Conservation (phyloP, 2,329 filamentous ascomycete genomes). For the Fusarium sp. region DNA sequence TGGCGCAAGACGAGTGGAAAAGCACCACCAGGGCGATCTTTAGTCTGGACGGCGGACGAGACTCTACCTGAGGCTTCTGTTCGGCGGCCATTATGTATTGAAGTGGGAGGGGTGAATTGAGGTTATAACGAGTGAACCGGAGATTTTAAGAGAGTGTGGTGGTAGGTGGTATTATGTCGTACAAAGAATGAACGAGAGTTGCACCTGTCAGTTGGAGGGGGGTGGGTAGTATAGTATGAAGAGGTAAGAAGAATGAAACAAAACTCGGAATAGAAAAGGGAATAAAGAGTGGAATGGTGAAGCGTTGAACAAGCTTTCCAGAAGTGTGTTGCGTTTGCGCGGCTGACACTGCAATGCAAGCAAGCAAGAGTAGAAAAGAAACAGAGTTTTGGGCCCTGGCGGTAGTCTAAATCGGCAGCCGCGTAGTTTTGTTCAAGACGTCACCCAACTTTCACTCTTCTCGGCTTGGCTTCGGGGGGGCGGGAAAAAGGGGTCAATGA, state of each 20-base stretch:
- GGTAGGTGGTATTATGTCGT: not conserved
- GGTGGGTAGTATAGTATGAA: not conserved
- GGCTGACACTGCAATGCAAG: not conserved
- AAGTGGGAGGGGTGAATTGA: conserved; percentile 7
- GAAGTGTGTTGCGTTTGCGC: not conserved
- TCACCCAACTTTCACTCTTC: not conserved
- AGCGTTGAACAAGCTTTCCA: not conserved
- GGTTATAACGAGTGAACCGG: conserved; percentile 12
- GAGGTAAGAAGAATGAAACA: not conserved
- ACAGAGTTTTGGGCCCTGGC: not conserved
- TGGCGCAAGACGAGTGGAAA: conserved; percentile 43
- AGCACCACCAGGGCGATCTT: conserved; percentile 41
- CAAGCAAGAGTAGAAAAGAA: not conserved
- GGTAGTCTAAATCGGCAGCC: not conserved
- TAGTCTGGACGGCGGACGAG: conserved; percentile 29
- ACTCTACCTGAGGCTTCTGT: conserved; percentile 25
- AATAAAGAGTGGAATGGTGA: not conserved
- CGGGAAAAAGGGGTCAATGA: not conserved
- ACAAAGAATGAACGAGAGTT: not conserved
- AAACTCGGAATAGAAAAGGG: not conserved
- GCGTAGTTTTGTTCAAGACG: not conserved
- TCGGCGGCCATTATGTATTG: conserved; percentile 27
- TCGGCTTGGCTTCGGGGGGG: not conserved
- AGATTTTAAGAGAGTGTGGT: not conserved
- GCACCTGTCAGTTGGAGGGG: not conserved